Evolutionary conservation across 305 asterid species (phyloP).

Genomic region (Fraxinus nigra): DNA sequence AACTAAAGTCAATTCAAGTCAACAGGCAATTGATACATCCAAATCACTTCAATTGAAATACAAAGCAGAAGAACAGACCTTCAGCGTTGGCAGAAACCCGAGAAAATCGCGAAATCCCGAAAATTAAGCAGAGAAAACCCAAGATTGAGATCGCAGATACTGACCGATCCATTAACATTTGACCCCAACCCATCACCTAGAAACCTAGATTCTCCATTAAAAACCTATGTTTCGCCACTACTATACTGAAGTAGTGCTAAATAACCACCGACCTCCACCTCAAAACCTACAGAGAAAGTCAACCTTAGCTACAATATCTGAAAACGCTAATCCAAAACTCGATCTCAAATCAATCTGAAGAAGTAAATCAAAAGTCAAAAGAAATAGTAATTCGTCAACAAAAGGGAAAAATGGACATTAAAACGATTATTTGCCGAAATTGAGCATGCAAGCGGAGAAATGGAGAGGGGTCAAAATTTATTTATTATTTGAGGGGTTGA

Average conservation of each 20-base stretch:
- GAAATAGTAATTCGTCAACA: not conserved
- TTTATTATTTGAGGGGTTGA: constrained; percentile 12
- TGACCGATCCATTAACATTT: constrained; percentile 51
- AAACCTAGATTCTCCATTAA: constrained; percentile 35
- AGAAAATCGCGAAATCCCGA: constrained; percentile 41
- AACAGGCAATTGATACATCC: constrained; percentile 21
- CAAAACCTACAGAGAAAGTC: constrained; percentile 15
- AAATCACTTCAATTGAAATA: constrained; percentile 2
- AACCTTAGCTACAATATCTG: not conserved
- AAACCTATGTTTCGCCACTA: not conserved
- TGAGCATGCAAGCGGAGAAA: constrained; percentile 18
- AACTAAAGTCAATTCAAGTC: constrained; percentile 29
- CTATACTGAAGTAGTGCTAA: constrained; percentile 14
- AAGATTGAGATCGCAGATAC: constrained; percentile 42
- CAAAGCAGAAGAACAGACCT: constrained; percentile 42
- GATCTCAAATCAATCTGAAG: constrained; percentile 20
- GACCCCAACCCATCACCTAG: constrained; percentile 25
- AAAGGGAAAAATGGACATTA: constrained; percentile 22
- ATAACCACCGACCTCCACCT: constrained; percentile 8
- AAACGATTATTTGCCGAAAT: constrained; percentile 16
- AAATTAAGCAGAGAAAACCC: constrained; percentile 38
- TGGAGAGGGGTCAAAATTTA: not conserved
- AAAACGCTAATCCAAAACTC: constrained; percentile 1
- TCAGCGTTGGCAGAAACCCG: constrained; percentile 61
- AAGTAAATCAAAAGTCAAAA: constrained; percentile 1